Evolutionary conservation across 768 basidiomycete genomes (phyloP), one percentile per base, ranked within the genome.

Genomic region (Leccinum truebloodii): DNA sequence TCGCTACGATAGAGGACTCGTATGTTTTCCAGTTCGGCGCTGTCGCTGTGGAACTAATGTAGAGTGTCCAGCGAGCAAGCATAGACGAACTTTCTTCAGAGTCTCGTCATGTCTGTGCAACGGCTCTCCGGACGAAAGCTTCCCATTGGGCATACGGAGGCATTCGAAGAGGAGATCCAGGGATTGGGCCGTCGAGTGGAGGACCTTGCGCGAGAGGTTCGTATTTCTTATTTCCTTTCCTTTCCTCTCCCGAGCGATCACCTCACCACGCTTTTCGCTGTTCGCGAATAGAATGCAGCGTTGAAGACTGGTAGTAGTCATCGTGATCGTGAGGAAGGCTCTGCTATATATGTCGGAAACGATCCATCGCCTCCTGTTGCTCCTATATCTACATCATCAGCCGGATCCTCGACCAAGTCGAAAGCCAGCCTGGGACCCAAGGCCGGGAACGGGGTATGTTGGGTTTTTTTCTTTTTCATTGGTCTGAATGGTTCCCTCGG

Each of bases 71-170:
- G 91, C 62, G 85, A 88, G 60, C 82, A 84, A 28, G 81, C 79
- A 58, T 92, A 90, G 91, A 75, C 78, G 22, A 60, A 74, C 2
- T 85, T 89, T 67, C 72, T 92, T 64, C 84, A 84, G 57, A 77
- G 76, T 3, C 88, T 91, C 68, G 71, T 85, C 3, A 67, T 75
- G 2, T 86, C 87, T 1, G 82, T 91, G 6, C 80, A 87, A 68
- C 80, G 83, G 61, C 81, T 92, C 57, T 90, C 88, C 7, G 86
- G 88, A 0, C 80, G 85, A 68, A 80, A 80, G 54, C 73, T 89
- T 20, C 79, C 86, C n/a, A 79, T 87, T 3, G 80, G 77, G 52
- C 70, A 78, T 16, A 74, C 75, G 0, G 76, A 77, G 2, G 76
- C 77, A 20, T 65, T 82, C 1, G 79, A 86, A 39, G 80, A 86